These are phyloP conservation scores for Phytophthora citrophthora DNA, from an alignment of 352 stramenopile species.

Conservation along the genomic window DNA sequence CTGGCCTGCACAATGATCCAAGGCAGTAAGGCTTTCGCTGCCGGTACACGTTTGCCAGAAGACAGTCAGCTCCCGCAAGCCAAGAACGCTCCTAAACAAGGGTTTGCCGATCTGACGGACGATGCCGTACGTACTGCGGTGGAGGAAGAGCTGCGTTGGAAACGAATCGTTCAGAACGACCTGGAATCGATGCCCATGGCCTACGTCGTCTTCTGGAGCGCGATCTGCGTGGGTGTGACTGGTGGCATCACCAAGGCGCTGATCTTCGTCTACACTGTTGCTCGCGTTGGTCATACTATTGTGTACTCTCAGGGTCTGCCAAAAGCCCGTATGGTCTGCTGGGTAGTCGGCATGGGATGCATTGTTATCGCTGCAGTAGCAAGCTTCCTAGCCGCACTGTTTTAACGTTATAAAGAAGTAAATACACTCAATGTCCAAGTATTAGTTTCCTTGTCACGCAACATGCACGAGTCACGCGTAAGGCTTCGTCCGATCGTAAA, in stretches of 20 bases:
- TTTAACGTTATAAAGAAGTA: conserved; percentile 5
- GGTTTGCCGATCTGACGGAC: conserved; percentile 35
- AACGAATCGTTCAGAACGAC: conserved; percentile 66
- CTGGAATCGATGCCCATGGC: conserved; percentile 67
- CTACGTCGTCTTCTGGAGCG: conserved; percentile 51
- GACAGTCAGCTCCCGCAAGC: conserved; percentile 47
- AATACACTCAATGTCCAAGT: background rate
- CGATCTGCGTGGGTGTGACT: conserved; percentile 47
- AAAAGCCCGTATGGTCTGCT: conserved; percentile 33
- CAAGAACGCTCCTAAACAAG: conserved; percentile 25
- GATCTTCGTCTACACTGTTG: conserved; percentile 50
- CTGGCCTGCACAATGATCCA: conserved; percentile 57
- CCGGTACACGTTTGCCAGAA: conserved; percentile 52
- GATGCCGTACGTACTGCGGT: conserved; percentile 27
- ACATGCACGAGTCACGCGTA: background rate
- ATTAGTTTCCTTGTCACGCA: background rate
- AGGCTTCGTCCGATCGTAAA: conserved; percentile 14
- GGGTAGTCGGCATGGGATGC: conserved; percentile 33
- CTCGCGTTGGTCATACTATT: conserved; percentile 48
- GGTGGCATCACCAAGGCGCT: conserved; percentile 32
- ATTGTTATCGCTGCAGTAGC: conserved; percentile 29
- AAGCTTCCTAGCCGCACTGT: conserved; percentile 15
- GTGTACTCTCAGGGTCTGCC: conserved; percentile 49
- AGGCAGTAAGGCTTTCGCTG: conserved; percentile 49
- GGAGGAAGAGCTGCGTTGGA: conserved; percentile 53